A percentile compares a stretch with the other conserved stretches of the same genome.
phyloP scores from a whole-genome alignment of 805 yeast genomes.

The Candida pini region DNA sequence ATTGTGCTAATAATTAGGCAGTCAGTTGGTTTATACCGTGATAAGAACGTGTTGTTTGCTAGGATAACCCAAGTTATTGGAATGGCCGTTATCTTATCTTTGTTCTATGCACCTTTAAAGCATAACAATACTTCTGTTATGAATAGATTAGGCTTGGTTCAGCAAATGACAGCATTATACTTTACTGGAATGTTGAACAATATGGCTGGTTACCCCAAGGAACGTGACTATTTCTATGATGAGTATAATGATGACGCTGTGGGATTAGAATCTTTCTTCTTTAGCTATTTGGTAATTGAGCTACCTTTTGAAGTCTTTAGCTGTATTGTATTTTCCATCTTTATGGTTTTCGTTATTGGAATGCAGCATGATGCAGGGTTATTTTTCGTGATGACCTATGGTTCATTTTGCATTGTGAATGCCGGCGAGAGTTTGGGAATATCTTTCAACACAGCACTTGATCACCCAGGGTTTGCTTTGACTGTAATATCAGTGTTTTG shows the following conservation, averaged over 20 bases:
- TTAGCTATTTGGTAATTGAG: conserved; percentile 54
- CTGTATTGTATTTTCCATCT: conserved; percentile 49
- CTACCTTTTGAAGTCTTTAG: conserved; percentile 64
- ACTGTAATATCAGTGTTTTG: conserved; percentile 62
- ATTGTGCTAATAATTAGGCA: conserved; percentile 33
- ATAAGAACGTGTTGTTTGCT: conserved; percentile 55
- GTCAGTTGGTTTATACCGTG: conserved; percentile 38
- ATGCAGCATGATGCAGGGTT: conserved; percentile 61
- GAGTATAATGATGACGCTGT: conserved; percentile 73
- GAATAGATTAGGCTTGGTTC: conserved; percentile 70
- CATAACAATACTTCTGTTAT: conserved; percentile 46
- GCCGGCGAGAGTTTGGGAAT: conserved; percentile 87
- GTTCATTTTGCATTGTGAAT: conserved; percentile 48
- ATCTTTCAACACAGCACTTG: conserved; percentile 65
- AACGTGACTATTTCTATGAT: conserved; percentile 69
- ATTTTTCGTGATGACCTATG: conserved; percentile 59
- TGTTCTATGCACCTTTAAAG: conserved; percentile 60
- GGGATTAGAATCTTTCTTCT: conserved; percentile 57
- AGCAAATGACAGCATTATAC: conserved; percentile 65
- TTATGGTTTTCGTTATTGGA: conserved; percentile 68
- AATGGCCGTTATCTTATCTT: conserved; percentile 57
- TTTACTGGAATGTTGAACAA: conserved; percentile 79
- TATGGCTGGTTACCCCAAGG: conserved; percentile 68
- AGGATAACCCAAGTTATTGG: conserved; percentile 61
- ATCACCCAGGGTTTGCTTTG: conserved; percentile 76